Evolutionary conservation across 768 basidiomycete species (phyloP).

Genomic region (Cantharellus anzutake): DNA sequence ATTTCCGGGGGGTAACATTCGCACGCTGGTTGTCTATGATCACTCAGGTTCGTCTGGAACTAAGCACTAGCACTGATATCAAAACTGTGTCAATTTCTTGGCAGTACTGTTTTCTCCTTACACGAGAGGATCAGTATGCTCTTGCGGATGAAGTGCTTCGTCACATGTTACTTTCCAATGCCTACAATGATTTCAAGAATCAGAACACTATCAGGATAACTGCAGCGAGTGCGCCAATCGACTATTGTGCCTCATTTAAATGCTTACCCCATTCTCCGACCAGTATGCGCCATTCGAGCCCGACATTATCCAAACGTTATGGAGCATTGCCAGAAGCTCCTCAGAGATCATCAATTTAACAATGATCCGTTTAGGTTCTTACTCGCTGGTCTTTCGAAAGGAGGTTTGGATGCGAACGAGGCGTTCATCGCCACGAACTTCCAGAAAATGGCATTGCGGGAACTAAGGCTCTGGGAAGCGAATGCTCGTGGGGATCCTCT

Average conservation of each 20-base stretch:
- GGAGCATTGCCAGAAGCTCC: conserved; percentile 59
- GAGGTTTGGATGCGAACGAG: conserved; percentile 50
- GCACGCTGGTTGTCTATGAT: conserved; percentile 73
- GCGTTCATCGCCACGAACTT: conserved; percentile 59
- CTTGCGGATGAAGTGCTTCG: conserved; percentile 56
- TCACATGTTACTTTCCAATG: conserved; percentile 57
- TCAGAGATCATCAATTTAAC: conserved; percentile 63
- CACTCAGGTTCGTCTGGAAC: conserved; percentile 46
- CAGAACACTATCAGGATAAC: conserved; percentile 45
- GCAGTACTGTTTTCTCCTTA: conserved; percentile 60
- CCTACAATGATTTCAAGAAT: conserved; percentile 28
- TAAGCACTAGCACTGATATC: conserved; percentile 9
- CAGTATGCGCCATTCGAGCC: conserved; percentile 56
- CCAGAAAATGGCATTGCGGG: conserved; percentile 70
- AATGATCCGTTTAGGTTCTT: conserved; percentile 72
- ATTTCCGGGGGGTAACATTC: conserved; percentile 63
- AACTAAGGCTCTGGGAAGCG: conserved; percentile 48
- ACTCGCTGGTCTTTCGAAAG: conserved; percentile 41
- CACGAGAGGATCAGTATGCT: conserved; percentile 40
- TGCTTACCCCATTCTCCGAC: no score
- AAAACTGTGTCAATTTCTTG: conserved; percentile 10
- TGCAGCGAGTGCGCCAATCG: no score
- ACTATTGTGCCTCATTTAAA: no score
- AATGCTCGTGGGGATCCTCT: conserved; percentile 30
- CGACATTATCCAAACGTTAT: conserved; percentile 39